Base-by-base conservation (phyloP, 1,139 yeast genomes). In the Sugiyamaella pinicola region DNA sequence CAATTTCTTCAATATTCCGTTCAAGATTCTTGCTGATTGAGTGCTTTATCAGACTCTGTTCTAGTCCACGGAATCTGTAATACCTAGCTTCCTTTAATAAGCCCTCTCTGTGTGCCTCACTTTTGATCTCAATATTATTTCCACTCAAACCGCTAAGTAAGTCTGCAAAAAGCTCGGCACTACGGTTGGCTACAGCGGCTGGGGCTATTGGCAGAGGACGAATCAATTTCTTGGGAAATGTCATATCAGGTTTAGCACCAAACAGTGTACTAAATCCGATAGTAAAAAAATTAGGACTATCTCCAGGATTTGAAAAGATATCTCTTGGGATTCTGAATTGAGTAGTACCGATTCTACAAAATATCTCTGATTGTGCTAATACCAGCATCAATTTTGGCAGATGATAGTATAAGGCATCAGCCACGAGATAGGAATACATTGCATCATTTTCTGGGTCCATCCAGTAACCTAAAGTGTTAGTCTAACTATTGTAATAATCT, bases 181-280 rank as follows among this genome's bases (percentile, higher is more conserved):
- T 80, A 55, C 93, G 73, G 50, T 78, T 71, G 4, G 79, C 69
- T 19, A 78, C 76, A 9, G 77, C 72, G 22, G 80, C 74, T 0
- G 95, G 83, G 41, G 80, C 72, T 59, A 83, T 77, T 6, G 95
- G 87, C 4, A 96, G 95, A 1, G 97, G 96, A 35, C 96, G 73
- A 9, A 86, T 67, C 56, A 84, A 69, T 35, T 74, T 71, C 47
- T 71, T 73, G 24, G 58, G 49, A 12, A 59, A 49, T 4, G 55
- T 51, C 74, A 2, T 75, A 56, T 7, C 68, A 60, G 42, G 73
- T 68, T 80, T 77, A 56, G 82, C 83, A 10, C 71, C 69, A 56
- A 82, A 74, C 35, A 81, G 64, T 6, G 81, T 69, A 47, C 80
- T 79, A 59, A 76, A 77, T 6, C 85, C 78, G 19, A 88, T 72